A percentile compares a stretch with the other conserved stretches of the same genome.
phyloP scores from a whole-genome alignment of 2,329 filamentous ascomycete species.

The Epichloe baconii region DNA sequence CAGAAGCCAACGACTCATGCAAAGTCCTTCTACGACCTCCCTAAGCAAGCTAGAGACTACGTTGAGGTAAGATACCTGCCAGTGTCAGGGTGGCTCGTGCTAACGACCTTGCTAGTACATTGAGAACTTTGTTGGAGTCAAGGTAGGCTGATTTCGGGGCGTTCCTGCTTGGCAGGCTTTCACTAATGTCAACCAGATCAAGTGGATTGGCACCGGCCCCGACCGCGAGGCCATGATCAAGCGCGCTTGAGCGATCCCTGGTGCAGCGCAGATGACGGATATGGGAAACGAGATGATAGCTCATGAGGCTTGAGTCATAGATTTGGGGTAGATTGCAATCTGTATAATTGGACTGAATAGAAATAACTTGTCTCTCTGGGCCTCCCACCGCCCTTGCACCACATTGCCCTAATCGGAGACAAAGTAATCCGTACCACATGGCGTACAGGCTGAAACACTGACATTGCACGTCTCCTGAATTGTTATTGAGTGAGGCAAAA shows the following conservation, averaged over 20 bases:
- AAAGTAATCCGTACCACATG: too few relatives aligned
- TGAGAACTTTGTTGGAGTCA: slow-evolving; percentile 10
- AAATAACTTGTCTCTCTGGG: too few relatives aligned
- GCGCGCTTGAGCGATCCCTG: slow-evolving; percentile 8
- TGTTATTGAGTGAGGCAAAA: too few relatives aligned
- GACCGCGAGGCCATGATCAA: slow-evolving; percentile 51
- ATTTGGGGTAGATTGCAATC: too few relatives aligned
- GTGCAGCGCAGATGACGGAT: neutral
- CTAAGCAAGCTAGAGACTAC: slow-evolving; percentile 50
- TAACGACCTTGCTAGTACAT: slow-evolving; percentile 31
- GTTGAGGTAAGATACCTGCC: slow-evolving; percentile 29
- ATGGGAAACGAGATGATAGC: neutral
- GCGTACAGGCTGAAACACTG: too few relatives aligned
- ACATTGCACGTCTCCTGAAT: too few relatives aligned
- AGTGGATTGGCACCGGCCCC: slow-evolving; percentile 53
- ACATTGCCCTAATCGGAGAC: too few relatives aligned
- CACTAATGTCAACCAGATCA: slow-evolving; percentile 21
- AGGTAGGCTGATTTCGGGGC: slow-evolving; percentile 17
- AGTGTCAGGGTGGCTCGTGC: slow-evolving; percentile 3
- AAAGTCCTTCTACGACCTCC: slow-evolving; percentile 49
- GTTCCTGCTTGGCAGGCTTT: slow-evolving; percentile 5
- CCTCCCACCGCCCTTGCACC: too few relatives aligned
- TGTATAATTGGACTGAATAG: too few relatives aligned
- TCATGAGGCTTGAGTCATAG: too few relatives aligned
- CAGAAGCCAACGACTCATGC: slow-evolving; percentile 47